Percentiles rank a stretch among this genome's conserved stretches.
phyloP scores from a whole-genome alignment of 2,329 filamentous ascomycete genomes.

The Elsinoe necatrix region DNA sequence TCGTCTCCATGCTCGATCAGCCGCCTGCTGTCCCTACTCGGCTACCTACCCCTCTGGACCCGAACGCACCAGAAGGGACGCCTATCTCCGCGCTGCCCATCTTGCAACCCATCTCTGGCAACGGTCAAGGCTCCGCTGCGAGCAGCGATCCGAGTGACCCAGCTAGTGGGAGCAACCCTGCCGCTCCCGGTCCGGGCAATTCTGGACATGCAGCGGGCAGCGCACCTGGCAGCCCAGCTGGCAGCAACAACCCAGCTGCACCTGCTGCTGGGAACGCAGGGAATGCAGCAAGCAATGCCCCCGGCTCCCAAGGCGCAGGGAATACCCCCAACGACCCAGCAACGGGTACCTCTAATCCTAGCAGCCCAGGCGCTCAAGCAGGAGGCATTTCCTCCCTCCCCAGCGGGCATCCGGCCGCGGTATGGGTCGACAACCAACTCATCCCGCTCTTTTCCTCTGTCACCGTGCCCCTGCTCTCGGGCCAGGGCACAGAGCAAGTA shows the following conservation, averaged over 20 bases:
- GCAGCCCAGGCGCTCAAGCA: too few relatives aligned
- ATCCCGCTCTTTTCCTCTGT: background rate
- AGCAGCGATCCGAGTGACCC: too few relatives aligned
- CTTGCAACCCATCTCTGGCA: background rate
- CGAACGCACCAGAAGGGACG: background rate
- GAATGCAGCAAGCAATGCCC: too few relatives aligned
- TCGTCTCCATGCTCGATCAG: background rate
- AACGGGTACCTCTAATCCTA: too few relatives aligned
- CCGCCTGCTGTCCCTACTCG: background rate
- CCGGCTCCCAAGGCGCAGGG: too few relatives aligned
- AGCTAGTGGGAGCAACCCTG: too few relatives aligned
- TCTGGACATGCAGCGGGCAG: background rate
- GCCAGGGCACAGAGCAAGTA: background rate
- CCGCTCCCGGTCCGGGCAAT: too few relatives aligned
- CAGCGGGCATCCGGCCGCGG: background rate
- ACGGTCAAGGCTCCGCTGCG: too few relatives aligned
- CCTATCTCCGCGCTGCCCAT: background rate
- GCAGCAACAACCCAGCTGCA: too few relatives aligned
- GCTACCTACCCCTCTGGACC: background rate
- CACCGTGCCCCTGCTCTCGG: background rate
- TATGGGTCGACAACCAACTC: background rate
- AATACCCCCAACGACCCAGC: too few relatives aligned
- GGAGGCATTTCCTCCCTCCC: too few relatives aligned
- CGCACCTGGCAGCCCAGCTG: background rate
- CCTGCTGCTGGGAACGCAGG: too few relatives aligned